phyloP scores from a whole-genome alignment of 495 filamentous ascomycete species.

The Sabuloglossum arenarium region DNA sequence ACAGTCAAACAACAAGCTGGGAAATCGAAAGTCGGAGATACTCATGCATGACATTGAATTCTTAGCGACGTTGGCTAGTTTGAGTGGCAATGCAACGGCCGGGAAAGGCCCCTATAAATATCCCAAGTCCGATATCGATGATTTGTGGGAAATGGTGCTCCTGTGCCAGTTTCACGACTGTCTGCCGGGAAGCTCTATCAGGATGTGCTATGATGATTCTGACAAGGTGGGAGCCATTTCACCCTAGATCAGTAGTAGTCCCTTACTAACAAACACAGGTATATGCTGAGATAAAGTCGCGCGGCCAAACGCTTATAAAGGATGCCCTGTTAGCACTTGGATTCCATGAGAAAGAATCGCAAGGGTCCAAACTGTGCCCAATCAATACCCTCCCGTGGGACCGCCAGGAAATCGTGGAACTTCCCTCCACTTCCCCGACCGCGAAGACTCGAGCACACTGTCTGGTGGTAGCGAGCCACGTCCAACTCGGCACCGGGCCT shows the following conservation, averaged over 20 bases:
- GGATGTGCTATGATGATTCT: conserved; percentile 92
- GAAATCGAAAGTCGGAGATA: conserved; percentile 72
- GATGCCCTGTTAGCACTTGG: conserved; percentile 48
- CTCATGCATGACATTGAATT: conserved; percentile 73
- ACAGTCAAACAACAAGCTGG: conserved; percentile 88
- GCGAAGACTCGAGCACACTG: neutral
- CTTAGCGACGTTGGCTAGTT: conserved; percentile 65
- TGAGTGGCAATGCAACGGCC: conserved; percentile 28
- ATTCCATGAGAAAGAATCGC: conserved; percentile 20
- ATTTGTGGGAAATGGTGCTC: conserved; percentile 75
- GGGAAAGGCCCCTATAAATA: conserved; percentile 42
- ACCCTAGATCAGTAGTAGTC: neutral
- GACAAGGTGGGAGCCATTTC: conserved; percentile 31
- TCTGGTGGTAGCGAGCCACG: neutral
- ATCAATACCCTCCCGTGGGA: conserved; percentile 75
- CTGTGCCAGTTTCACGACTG: conserved; percentile 97
- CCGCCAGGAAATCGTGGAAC: conserved; percentile 41
- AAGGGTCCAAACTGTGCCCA: conserved; percentile 23
- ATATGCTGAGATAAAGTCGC: conserved; percentile 65
- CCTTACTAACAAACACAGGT: conserved; percentile 24
- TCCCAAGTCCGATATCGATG: conserved; percentile 75
- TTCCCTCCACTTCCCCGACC: neutral
- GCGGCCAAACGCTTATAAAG: conserved; percentile 45
- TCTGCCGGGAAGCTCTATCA: conserved; percentile 82
- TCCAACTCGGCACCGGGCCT: conserved; percentile 17